Evolutionary conservation across 345 rosid genomes (phyloP), one percentile per base, ranked within the genome.

Genomic region (Physaria fendleri): DNA sequence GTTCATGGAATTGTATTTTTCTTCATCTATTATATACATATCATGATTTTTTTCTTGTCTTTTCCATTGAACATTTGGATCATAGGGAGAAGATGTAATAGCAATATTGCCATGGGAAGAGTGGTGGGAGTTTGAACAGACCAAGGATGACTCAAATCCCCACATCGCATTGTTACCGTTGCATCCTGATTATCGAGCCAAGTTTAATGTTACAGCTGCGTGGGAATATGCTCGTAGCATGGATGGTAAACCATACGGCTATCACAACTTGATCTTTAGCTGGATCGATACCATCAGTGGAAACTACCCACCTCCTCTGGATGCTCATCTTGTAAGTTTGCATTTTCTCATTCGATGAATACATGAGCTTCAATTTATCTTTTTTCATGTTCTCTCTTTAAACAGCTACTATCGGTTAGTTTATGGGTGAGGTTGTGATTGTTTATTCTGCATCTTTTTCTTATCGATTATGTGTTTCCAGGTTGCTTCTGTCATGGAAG

Each of bases 71-170:
- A 58, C 20, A 12, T 43, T 33, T 52, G 41, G 59, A 14, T 64
- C 57, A 34, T 60, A 89, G 99, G 97, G 99, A 66, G 88, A 87
- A 78, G 95, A 90, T 76, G 63, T 90, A 28, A 71, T 90, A 71
- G 90, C 95, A 11, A 23, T 90, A 52, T 16, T 90, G 53, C 87
- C 97, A 22, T 94, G 99, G 99, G 99, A 90, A 21, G 95, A 94
- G 73, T 90, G 99, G 99, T 94, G 97, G 99, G 92, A 94, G 24
- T 90, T 85, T 67, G 99, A 94, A 77, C 83, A 77, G 63, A 90
- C 78, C 44, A 85, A 78, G 72, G 97, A 94, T 74, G 88, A 94
- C 40, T 68, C 97, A 13, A 81, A 87, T 74, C 99, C 97, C 2
- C 99, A 94, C 42, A 83, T 94, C 38, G 92, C 95, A 17, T 72